Conservation (phyloP, 768 basidiomycete species). For the Suillus americanus region DNA sequence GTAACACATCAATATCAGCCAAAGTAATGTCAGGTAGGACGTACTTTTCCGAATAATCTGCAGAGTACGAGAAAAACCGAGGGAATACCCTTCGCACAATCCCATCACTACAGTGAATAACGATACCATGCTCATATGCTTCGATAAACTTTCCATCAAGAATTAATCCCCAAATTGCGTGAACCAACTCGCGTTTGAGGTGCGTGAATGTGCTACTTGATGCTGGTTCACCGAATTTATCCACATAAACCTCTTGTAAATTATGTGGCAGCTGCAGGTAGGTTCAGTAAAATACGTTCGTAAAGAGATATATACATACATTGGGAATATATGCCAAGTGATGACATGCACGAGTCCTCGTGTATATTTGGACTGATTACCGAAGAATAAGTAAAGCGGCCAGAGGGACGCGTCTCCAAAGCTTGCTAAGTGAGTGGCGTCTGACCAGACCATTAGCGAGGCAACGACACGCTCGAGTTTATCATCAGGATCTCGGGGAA, state of each 20-base stretch:
- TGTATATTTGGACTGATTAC: neutral
- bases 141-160: constrained; percentile 22
- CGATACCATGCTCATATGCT: constrained; percentile 23
- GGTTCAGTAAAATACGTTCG: neutral
- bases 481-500: neutral
- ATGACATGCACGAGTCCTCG: neutral
- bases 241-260: constrained; percentile 1
- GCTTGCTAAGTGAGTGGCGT: neutral
- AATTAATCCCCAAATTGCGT: constrained; percentile 17
- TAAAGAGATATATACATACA: constrained; percentile 2
- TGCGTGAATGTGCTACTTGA: constrained; percentile 9
- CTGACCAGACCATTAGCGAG: neutral
- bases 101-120: constrained; percentile 17
- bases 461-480: neutral
- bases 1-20: constrained; percentile 1
- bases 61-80: constrained; percentile 23
- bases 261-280: constrained; percentile 5
- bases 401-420: neutral
- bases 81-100: constrained; percentile 17
- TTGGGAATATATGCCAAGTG: neutral
- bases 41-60: constrained; percentile 24
- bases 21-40: neutral
- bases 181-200: constrained; percentile 19
- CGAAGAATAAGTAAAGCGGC: neutral
- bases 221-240: constrained; percentile 1